These are phyloP conservation scores for Syzygium oleosum DNA, from an alignment of 345 rosid genomes.

Conservation along the genomic window DNA sequence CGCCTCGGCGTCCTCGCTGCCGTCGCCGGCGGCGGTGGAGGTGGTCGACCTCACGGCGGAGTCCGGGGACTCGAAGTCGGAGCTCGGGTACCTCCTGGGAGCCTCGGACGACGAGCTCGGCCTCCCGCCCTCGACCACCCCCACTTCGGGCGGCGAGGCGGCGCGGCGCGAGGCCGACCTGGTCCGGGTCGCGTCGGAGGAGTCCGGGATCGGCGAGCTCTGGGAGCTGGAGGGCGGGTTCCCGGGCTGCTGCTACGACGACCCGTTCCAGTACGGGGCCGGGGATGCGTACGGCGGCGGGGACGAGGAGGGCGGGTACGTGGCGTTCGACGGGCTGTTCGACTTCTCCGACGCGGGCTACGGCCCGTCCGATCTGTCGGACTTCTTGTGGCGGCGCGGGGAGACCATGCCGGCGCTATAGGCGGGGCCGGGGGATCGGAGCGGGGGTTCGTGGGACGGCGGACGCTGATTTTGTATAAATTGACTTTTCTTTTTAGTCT, in stretches of 20 bases:
- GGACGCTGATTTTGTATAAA: neutral
- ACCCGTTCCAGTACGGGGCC: constrained; percentile 21
- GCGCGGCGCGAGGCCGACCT: constrained; percentile 3
- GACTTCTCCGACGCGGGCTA: constrained; percentile 27
- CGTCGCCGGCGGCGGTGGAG: neutral
- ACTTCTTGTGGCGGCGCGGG: constrained; percentile 7
- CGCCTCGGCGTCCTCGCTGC: neutral
- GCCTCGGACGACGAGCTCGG: constrained; percentile 55
- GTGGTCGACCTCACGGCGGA: constrained; percentile 23
- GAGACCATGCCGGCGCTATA: constrained; percentile 16
- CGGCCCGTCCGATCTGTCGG: constrained; percentile 16
- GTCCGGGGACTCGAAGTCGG: constrained; percentile 27
- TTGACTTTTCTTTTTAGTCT: neutral
- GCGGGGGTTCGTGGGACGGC: neutral
- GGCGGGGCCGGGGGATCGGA: neutral
- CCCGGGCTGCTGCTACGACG: constrained; percentile 21
- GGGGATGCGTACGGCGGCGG: neutral
- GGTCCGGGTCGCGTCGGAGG: constrained; percentile 18
- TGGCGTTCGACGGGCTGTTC: constrained; percentile 27
- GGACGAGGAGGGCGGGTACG: neutral
- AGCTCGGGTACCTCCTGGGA: constrained; percentile 33
- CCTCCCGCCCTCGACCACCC: constrained; percentile 22
- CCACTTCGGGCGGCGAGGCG: constrained; percentile 1
- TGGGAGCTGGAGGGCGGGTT: constrained; percentile 27
- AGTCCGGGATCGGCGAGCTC: constrained; percentile 12